phyloP scores from a whole-genome alignment of 129 eudicot species.

The Rutidosis leptorrhynchoides region DNA sequence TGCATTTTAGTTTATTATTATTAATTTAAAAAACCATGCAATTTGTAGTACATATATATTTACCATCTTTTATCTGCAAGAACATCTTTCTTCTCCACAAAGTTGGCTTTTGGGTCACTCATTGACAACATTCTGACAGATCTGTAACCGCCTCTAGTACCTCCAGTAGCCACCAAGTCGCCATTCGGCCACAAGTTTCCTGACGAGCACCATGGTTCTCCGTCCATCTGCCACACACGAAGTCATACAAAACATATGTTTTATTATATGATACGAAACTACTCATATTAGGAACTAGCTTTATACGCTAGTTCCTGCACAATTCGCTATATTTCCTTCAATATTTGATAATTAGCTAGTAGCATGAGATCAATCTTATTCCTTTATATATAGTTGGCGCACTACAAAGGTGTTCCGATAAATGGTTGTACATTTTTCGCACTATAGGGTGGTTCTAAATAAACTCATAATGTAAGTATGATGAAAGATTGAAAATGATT shows the following conservation, averaged over 20 bases:
- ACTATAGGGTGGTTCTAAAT: too few species aligned
- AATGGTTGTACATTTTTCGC: too few species aligned
- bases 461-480: neutral
- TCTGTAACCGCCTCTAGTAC: conserved; percentile 46
- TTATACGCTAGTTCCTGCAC: neutral
- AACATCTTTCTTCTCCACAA: conserved; percentile 40
- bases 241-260: too few species aligned
- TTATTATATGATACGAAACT: too few species aligned
- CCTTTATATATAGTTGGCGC: too few species aligned
- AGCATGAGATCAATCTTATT: too few species aligned
- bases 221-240: conserved; percentile 39
- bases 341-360: too few species aligned
- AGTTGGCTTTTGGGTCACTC: conserved; percentile 40
- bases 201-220: conserved; percentile 89
- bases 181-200: conserved; percentile 65
- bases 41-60: too few species aligned
- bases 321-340: too few species aligned
- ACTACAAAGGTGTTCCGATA: too few species aligned
- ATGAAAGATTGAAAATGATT: neutral
- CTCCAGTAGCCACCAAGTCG: conserved; percentile 66
- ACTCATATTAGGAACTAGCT: neutral
- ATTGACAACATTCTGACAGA: conserved; percentile 39
- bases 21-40: too few species aligned
- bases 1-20: too few species aligned
- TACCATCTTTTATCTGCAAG: conserved; percentile 64